Percentiles rank a stretch among this genome's conserved stretches.
These are phyloP conservation scores for Pisolithus microcarpus DNA, from an alignment of 768 basidiomycete species.

Conservation along the genomic window DNA sequence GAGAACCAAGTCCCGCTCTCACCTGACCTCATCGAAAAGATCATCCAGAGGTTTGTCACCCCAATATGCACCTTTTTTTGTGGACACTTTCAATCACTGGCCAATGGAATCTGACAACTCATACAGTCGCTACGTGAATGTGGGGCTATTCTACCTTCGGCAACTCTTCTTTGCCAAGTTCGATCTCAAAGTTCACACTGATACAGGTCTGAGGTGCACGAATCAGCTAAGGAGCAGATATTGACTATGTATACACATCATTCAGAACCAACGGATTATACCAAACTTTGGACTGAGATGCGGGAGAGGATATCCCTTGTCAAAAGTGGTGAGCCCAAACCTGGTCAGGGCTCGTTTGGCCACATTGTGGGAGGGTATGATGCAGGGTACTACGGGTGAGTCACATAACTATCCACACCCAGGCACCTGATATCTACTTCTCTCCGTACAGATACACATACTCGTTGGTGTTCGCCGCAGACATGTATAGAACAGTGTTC, in stretches of 20 bases:
- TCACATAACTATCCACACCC: background rate
- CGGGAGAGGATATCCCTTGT: slow-evolving; percentile 66
- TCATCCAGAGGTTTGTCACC: slow-evolving; percentile 59
- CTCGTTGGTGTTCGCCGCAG: slow-evolving; percentile 52
- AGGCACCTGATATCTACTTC: background rate
- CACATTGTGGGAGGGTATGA: slow-evolving; percentile 76
- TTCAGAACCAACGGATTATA: slow-evolving; percentile 52
- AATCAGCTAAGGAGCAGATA: background rate
- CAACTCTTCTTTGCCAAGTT: slow-evolving; percentile 82
- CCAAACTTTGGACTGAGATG: slow-evolving; percentile 70
- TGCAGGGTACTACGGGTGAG: slow-evolving; percentile 48
- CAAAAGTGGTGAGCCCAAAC: slow-evolving; percentile 47
- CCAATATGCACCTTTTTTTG: background rate
- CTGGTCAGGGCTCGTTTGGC: slow-evolving; percentile 70
- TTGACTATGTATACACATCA: background rate
- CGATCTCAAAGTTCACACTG: slow-evolving; percentile 69
- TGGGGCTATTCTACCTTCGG: slow-evolving; percentile 74
- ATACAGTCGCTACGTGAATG: slow-evolving; percentile 67
- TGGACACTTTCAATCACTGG: background rate
- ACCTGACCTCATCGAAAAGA: slow-evolving; percentile 65
- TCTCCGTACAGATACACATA: slow-evolving; percentile 50
- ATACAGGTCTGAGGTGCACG: slow-evolving; percentile 38
- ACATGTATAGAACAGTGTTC: slow-evolving; percentile 64
- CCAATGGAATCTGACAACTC: background rate
- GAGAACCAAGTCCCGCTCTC: slow-evolving; percentile 66